phyloP scores from a whole-genome alignment of 2,329 filamentous ascomycete species.

The Sarocladium oryzae region DNA sequence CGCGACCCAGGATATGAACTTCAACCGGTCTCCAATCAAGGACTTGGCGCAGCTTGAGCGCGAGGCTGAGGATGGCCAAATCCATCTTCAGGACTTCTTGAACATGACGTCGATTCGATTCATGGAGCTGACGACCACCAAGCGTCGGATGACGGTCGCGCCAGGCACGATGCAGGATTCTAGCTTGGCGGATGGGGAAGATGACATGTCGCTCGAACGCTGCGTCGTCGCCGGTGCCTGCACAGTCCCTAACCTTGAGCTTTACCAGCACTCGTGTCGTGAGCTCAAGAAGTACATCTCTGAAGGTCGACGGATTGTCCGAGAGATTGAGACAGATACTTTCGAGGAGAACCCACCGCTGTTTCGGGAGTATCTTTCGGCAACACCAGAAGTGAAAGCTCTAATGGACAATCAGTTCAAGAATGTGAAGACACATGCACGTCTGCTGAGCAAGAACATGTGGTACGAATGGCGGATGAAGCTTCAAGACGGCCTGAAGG shows the following conservation, averaged over 20 bases:
- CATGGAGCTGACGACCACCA: slow-evolving; percentile 97
- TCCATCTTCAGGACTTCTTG: slow-evolving; percentile 86
- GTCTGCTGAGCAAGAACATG: slow-evolving; percentile 85
- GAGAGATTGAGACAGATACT: slow-evolving; percentile 83
- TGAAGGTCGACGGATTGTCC: slow-evolving; percentile 82
- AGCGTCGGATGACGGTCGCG: slow-evolving; percentile 76
- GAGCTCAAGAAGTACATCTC: slow-evolving; percentile 97
- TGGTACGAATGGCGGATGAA: slow-evolving; percentile 99
- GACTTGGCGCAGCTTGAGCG: slow-evolving; percentile 36
- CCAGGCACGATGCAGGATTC: slow-evolving; percentile 42
- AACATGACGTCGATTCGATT: slow-evolving; percentile 96
- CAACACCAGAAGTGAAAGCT: slow-evolving; percentile 72
- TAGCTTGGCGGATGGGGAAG: slow-evolving; percentile 32
- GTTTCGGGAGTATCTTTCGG: slow-evolving; percentile 85
- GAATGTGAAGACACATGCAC: slow-evolving; percentile 89
- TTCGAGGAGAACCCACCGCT: slow-evolving; percentile 84
- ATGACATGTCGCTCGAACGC: slow-evolving; percentile 59
- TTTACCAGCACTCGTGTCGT: slow-evolving; percentile 93
- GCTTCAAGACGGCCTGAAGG: slow-evolving; percentile 71
- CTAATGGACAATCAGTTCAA: slow-evolving; percentile 97
- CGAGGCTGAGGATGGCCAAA: slow-evolving; percentile 50
- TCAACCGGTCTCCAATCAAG: slow-evolving; percentile 34
- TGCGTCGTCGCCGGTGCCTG: slow-evolving; percentile 86
- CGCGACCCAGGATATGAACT: slow-evolving; percentile 33
- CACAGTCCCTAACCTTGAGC: slow-evolving; percentile 84